phyloP scores from a whole-genome alignment of 140 eudicot genomes.

The Stevia rebaudiana region DNA sequence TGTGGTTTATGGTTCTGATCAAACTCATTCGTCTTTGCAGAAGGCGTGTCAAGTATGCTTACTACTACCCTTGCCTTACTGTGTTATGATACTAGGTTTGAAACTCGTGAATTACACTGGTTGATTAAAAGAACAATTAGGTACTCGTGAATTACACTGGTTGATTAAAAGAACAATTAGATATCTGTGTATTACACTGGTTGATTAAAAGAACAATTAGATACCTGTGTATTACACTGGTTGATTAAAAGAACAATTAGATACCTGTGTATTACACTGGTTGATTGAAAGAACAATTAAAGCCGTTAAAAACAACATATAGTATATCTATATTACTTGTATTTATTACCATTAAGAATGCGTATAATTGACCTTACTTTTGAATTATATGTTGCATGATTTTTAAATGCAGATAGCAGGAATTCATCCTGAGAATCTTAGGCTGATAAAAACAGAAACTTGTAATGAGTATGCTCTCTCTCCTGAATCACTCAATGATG shows the following conservation, averaged over 20 bases:
- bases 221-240: no score
- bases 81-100: background rate
- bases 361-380: background rate
- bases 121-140: no score
- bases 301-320: background rate
- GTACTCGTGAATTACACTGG: no score
- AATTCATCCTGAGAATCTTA: constrained; percentile 65
- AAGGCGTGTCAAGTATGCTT: constrained; percentile 88
- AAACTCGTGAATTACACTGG: no score
- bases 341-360: constrained; percentile 1
- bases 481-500: constrained; percentile 59
- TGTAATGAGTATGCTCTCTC: constrained; percentile 72
- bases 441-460: constrained; percentile 62
- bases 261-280: no score
- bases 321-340: background rate
- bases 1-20: constrained; percentile 91
- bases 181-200: no score
- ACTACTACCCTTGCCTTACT: background rate
- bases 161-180: no score
- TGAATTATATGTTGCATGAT: background rate
- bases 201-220: no score
- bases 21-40: constrained; percentile 78
- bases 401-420: constrained; percentile 69
- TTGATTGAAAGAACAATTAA: no score
- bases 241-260: no score